These are phyloP conservation scores for Fomitopsis schrenkii DNA, from an alignment of 1,284 basidiomycete genomes.

Conservation along the genomic window DNA sequence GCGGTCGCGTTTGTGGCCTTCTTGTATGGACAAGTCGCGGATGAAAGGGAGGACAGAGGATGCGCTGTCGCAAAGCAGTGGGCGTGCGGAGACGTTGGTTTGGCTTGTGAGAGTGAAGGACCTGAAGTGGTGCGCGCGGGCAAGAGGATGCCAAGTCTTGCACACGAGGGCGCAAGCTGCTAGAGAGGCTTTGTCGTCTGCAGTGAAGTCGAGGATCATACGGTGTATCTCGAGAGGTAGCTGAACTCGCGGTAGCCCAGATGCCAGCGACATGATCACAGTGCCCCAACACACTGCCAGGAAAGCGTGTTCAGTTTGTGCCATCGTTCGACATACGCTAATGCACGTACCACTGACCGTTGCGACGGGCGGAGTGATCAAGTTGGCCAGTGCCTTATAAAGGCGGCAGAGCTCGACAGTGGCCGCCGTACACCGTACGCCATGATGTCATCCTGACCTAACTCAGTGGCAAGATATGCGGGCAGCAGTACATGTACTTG, in stretches of 20 bases:
- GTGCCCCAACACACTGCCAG: too few relatives aligned
- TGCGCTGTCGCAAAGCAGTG: not conserved
- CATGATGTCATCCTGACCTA: too few relatives aligned
- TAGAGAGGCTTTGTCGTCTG: conserved; percentile 14
- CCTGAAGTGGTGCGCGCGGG: conserved; percentile 26
- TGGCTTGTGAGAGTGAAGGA: not conserved
- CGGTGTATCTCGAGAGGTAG: conserved; percentile 15
- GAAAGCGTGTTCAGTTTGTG: too few relatives aligned
- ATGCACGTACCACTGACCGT: too few relatives aligned
- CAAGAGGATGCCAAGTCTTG: conserved; percentile 13
- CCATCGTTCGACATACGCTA: too few relatives aligned
- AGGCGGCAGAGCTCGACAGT: too few relatives aligned
- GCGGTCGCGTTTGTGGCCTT: not conserved
- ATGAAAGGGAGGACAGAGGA: not conserved
- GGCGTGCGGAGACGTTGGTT: not conserved
- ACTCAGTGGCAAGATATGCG: too few relatives aligned
- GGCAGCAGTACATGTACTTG: too few relatives aligned
- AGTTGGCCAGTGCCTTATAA: too few relatives aligned
- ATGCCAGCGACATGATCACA: not conserved
- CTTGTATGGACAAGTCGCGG: not conserved
- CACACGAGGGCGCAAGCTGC: conserved; percentile 12
- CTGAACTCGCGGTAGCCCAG: not conserved
- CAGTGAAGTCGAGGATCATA: conserved; percentile 17
- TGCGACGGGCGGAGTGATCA: too few relatives aligned
- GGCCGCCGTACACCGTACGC: too few relatives aligned